A percentile compares a stretch with the other conserved stretches of the same genome.
Evolutionary conservation across 2,329 filamentous ascomycete species (phyloP).

Genomic region (Fusarium papillatum): DNA sequence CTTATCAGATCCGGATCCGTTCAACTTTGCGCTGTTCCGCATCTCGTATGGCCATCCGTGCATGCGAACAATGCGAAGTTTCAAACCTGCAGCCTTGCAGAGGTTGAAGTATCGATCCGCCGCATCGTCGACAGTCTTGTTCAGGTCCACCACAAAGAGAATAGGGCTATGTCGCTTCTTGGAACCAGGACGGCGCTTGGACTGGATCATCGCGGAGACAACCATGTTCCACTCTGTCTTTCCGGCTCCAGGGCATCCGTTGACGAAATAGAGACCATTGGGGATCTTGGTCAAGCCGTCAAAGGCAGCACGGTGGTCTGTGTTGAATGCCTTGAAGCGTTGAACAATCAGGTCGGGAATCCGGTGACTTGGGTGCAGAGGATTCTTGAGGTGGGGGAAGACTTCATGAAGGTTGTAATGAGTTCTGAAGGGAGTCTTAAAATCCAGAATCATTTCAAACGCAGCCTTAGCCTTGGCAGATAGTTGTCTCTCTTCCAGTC

Average conservation of each 20-base stretch:
- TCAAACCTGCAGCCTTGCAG: conserved; percentile 51
- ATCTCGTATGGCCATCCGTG: conserved; percentile 56
- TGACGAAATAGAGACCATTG: conserved; percentile 58
- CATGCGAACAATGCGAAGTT: conserved; percentile 54
- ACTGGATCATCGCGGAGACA: conserved; percentile 54
- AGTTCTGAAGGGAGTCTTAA: conserved; percentile 37
- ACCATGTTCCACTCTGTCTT: conserved; percentile 63
- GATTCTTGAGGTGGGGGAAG: conserved; percentile 52
- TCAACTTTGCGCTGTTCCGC: conserved; percentile 47
- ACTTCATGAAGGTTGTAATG: conserved; percentile 41
- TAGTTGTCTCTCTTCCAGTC: conserved; percentile 19
- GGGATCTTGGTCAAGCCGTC: conserved; percentile 51
- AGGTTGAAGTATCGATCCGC: conserved; percentile 57
- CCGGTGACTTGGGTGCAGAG: conserved; percentile 22
- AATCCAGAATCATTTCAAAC: conserved; percentile 51
- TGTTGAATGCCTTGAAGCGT: conserved; percentile 51
- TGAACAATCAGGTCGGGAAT: conserved; percentile 44
- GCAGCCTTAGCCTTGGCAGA: conserved; percentile 35
- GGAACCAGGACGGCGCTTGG: conserved; percentile 40
- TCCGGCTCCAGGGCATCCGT: conserved; percentile 61
- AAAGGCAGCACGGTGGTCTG: conserved; percentile 54
- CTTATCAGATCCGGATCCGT: conserved; percentile 20
- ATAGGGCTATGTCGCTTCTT: conserved; percentile 49
- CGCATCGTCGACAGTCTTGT: conserved; percentile 60
- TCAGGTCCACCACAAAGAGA: conserved; percentile 62